phyloP scores from a whole-genome alignment of 2,329 filamentous ascomycete genomes.

The Sporothrix dimorphospora region DNA sequence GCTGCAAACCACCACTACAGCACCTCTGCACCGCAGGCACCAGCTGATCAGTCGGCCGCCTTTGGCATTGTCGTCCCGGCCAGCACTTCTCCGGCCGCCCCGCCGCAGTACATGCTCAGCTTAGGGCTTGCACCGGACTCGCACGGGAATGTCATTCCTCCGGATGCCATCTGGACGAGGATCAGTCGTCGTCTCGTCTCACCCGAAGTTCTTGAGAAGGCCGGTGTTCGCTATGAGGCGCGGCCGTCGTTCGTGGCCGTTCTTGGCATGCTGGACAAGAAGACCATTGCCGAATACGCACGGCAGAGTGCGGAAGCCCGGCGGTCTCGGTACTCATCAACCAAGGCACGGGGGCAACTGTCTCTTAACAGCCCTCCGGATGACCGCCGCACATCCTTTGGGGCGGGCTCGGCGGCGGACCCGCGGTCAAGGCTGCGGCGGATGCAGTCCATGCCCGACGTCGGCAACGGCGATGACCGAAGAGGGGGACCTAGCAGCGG shows the following conservation, averaged over 20 bases:
- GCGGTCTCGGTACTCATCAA: constrained; percentile 28
- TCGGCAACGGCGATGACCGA: neutral
- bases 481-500: no score
- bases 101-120: constrained; percentile 33
- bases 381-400: neutral
- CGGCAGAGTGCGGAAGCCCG: constrained; percentile 53
- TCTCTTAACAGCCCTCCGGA: neutral
- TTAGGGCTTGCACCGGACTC: constrained; percentile 53
- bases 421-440: neutral
- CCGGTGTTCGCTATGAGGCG: constrained; percentile 63
- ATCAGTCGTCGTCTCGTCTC: constrained; percentile 60
- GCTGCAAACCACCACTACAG: constrained; percentile 8
- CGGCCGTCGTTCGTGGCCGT: constrained; percentile 63
- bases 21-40: neutral
- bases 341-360: neutral
- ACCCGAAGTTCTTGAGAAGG: constrained; percentile 59
- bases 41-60: constrained; percentile 13
- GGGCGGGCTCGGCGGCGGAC: neutral
- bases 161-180: constrained; percentile 63
- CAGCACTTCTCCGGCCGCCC: constrained; percentile 32
- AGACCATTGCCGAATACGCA: constrained; percentile 57
- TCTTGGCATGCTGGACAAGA: constrained; percentile 56
- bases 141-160: constrained; percentile 58
- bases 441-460: constrained; percentile 16
- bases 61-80: constrained; percentile 33